Conservation (phyloP, 2,329 filamentous ascomycete genomes). For the Seiridium unicorne region DNA sequence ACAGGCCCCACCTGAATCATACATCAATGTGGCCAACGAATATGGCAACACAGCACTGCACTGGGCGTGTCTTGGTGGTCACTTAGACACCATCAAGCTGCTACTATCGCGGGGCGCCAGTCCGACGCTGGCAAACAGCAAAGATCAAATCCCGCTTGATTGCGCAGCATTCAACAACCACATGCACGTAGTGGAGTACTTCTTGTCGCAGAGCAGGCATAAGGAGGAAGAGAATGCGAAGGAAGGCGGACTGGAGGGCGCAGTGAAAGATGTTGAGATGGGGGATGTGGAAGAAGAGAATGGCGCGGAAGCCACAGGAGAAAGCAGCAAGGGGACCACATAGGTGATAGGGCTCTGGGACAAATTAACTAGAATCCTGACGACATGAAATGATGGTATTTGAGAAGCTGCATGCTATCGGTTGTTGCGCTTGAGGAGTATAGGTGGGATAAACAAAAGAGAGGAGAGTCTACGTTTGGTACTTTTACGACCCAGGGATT, state of each 20-base stretch:
- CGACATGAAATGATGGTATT: too few relatives aligned
- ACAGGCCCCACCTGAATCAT: conserved; percentile 29
- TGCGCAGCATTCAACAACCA: conserved; percentile 71
- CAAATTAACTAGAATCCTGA: too few relatives aligned
- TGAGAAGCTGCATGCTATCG: too few relatives aligned
- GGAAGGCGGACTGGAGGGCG: conserved; percentile 37
- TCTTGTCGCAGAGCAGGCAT: conserved; percentile 46
- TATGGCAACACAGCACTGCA: conserved; percentile 90
- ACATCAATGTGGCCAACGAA: conserved; percentile 70
- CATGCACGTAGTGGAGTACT: conserved; percentile 62
- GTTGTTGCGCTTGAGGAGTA: too few relatives aligned
- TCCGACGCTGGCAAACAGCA: conserved; percentile 74
- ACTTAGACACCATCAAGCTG: conserved; percentile 75
- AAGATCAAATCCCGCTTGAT: conserved; percentile 78
- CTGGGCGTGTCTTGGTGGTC: conserved; percentile 90
- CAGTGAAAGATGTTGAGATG: conserved; percentile 29
- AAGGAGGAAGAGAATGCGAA: conserved; percentile 47
- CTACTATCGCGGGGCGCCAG: conserved; percentile 77
- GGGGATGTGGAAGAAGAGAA: conserved; percentile 13
- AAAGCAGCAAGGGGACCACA: not conserved
- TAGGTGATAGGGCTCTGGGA: not conserved
- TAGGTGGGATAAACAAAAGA: too few relatives aligned
- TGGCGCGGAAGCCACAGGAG: not conserved
- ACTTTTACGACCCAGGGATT: too few relatives aligned
- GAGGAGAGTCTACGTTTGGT: too few relatives aligned